Conservation (phyloP, 345 rosid species). For the Gossypium sturtianum region DNA sequence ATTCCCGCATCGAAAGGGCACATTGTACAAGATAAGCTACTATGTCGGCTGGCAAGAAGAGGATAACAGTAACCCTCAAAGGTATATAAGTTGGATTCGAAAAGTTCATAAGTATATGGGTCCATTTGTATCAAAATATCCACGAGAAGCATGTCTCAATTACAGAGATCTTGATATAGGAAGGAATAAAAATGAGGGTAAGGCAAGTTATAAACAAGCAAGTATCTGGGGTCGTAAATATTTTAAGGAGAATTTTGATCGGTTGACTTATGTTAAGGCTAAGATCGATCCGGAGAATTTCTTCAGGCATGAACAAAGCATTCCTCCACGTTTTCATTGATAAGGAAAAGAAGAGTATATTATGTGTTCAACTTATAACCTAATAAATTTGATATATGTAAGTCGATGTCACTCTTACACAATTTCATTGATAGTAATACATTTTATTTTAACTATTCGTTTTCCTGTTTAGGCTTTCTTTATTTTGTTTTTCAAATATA, state of each 20-base stretch:
- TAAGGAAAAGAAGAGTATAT: background rate
- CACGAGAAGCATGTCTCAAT: background rate
- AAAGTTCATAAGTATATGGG: background rate
- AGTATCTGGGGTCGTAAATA: constrained; percentile 6
- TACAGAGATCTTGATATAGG: constrained; percentile 6
- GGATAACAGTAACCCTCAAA: background rate
- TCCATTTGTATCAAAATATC: background rate
- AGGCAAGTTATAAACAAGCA: background rate
- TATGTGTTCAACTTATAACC: no score
- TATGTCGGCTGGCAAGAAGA: background rate
- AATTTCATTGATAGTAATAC: no score
- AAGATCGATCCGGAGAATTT: background rate
- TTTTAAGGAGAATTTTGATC: background rate
- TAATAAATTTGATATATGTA: no score
- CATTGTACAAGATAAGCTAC: background rate
- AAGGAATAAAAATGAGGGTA: background rate
- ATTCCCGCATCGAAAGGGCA: constrained; percentile 5
- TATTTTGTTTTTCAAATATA: no score
- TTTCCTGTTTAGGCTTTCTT: no score
- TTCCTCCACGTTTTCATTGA: background rate
- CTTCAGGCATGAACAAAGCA: constrained; percentile 7
- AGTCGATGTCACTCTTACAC: no score
- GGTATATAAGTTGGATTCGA: background rate
- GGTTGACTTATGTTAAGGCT: background rate
- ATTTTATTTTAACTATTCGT: no score